A percentile compares a stretch with the other conserved stretches of the same genome.
phyloP scores from a whole-genome alignment of 2,329 filamentous ascomycete genomes.

The Fusarium ambrosium region DNA sequence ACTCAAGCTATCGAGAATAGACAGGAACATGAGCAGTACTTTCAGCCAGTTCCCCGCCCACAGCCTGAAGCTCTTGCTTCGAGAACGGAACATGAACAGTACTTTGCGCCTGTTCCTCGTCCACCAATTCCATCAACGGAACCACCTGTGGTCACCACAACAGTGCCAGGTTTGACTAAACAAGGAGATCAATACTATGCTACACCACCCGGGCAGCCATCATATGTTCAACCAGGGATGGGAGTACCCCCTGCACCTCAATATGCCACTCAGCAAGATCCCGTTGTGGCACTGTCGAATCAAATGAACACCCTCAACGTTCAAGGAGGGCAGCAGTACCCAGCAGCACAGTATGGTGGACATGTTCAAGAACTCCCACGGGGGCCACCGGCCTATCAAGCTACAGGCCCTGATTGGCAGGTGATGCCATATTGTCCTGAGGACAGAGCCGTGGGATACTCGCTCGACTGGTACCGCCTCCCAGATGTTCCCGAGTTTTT shows the following conservation, averaged over 20 bases:
- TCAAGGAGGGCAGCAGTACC: not conserved
- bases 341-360: not conserved
- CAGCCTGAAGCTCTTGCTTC: not conserved
- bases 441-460: slow-evolving; percentile 45
- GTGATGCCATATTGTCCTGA: slow-evolving; percentile 49
- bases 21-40: not conserved
- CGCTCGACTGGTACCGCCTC: slow-evolving; percentile 51
- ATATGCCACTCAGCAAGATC: slow-evolving; percentile 5
- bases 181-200: not conserved
- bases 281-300: slow-evolving; percentile 15
- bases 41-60: not conserved
- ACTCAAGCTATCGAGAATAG: not conserved
- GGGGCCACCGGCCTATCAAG: slow-evolving; percentile 26
- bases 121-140: not conserved
- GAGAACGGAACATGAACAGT: not conserved
- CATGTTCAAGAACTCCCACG: slow-evolving; percentile 12
- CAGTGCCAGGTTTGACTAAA: not conserved
- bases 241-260: not conserved
- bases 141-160: not conserved
- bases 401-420: slow-evolving; percentile 42
- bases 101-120: not conserved
- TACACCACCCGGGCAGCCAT: not conserved
- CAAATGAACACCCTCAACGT: slow-evolving; percentile 39
- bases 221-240: not conserved
- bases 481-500: slow-evolving; percentile 48